Base-by-base conservation (phyloP, 345 rosid genomes). In the Populus deltoides region DNA sequence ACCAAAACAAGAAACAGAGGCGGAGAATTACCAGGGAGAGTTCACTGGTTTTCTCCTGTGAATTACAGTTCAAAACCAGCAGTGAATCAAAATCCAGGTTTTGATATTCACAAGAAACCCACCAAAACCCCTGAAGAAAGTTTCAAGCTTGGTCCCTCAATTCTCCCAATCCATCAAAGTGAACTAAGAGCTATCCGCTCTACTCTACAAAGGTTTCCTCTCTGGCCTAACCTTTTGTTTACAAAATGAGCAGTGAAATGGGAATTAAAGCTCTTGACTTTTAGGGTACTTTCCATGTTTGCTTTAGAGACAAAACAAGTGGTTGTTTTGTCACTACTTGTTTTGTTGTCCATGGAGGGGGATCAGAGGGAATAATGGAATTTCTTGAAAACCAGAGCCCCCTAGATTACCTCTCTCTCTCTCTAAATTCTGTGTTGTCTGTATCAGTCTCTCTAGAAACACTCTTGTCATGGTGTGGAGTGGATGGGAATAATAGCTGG, bases 321-420 rank as follows among this genome's bases (percentile, higher is more conserved):
- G 84, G 85, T 75, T 79, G 88, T 53, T 81, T 91, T 91, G 92
- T 91, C 92, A 74, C 78, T 87, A 86, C 79, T 55, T 77, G 86
- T 61, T 81, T 83, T 85, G 84, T 83, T 86, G 87, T 87, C 86
- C 78, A 78, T 82, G 82, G 87, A 11, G 84, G 68, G 79, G 75
- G 75, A 71, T 81, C 86, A 79, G 80, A 83, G 81, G 65, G 89
- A 87, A 89, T 82, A 86, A 81, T 86, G 94, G 94, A 91, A 89
- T 91, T 89, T 89, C 90, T 88, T 77, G 90, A 81, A 79, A 80
- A 71, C 45, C 89, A 47, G 6, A 47, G 78, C 71, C 82, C 77
- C 70, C 75, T 51, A n/a, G 63, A 53, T 36, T 78, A 43, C 47
- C 72, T 74, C 82, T 81, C 78, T 77, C 51, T 31, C 59, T 53